A percentile compares a stretch with the other conserved stretches of the same genome.
These are phyloP conservation scores for Scenedesmus sp. DNA, from an alignment of 163 green algal species.

Conservation along the genomic window DNA sequence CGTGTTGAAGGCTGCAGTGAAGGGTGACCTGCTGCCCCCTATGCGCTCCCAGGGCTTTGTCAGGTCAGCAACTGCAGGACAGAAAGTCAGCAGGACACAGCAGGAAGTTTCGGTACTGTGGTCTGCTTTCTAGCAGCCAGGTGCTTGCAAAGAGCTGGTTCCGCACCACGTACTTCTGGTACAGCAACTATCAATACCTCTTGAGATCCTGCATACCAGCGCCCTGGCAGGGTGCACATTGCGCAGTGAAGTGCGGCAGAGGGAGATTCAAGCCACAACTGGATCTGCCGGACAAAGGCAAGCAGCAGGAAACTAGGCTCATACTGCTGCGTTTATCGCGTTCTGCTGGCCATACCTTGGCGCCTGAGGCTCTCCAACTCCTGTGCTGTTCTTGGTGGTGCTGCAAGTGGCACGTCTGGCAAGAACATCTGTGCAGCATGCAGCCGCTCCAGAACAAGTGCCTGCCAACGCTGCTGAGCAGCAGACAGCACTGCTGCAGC, in stretches of 20 bases:
- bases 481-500: conserved; percentile 8
- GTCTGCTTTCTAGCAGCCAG: too few species aligned
- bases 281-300: neutral
- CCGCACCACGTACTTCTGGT: neutral
- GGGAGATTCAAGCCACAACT: neutral
- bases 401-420: conserved; percentile 31
- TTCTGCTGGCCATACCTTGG: conserved; percentile 15
- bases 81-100: neutral
- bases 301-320: neutral
- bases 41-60: conserved; percentile 40
- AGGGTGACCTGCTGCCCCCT: conserved; percentile 23
- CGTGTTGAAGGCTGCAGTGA: neutral
- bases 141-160: neutral
- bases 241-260: neutral
- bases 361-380: conserved; percentile 3
- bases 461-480: conserved; percentile 37
- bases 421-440: conserved; percentile 48
- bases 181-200: neutral
- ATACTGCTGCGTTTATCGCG: neutral
- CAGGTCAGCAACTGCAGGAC: neutral
- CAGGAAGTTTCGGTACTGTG: neutral
- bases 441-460: conserved; percentile 39
- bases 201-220: too few species aligned
- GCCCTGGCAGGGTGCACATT: too few species aligned
- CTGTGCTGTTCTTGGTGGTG: neutral